phyloP scores from a whole-genome alignment of 331 rosid genomes.

The Stylosanthes scabra region DNA sequence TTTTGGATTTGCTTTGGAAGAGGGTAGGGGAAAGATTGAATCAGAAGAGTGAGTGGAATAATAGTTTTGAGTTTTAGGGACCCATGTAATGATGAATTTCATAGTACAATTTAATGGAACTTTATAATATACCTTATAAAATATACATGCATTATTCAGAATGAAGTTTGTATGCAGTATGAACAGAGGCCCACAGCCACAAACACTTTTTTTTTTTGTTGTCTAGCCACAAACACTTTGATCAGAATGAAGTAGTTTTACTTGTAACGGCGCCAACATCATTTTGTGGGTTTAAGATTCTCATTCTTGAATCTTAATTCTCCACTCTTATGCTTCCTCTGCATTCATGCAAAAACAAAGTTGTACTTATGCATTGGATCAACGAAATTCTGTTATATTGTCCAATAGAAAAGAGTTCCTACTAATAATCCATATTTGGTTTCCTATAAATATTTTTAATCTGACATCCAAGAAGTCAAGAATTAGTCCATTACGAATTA shows the following conservation, averaged over 20 bases:
- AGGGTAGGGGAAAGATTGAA: background rate
- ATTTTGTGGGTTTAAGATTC: constrained; percentile 13
- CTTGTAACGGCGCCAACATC: constrained; percentile 5
- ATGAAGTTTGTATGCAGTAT: too few relatives aligned
- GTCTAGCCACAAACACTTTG: background rate
- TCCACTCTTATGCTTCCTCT: background rate
- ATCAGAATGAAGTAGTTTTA: constrained; percentile 5
- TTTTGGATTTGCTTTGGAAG: background rate
- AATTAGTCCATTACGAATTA: too few relatives aligned
- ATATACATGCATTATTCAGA: background rate
- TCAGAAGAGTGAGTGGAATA: constrained; percentile 1
- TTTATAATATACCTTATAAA: background rate
- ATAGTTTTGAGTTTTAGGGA: constrained; percentile 25
- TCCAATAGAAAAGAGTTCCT: too few relatives aligned
- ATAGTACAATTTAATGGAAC: constrained; percentile 15
- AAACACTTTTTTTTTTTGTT: too few relatives aligned
- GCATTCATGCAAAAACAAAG: background rate
- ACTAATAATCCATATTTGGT: too few relatives aligned
- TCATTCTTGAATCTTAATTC: background rate
- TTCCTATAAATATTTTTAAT: too few relatives aligned
- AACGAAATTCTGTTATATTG: too few relatives aligned
- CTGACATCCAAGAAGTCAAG: too few relatives aligned
- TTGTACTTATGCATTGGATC: too few relatives aligned
- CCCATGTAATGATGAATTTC: constrained; percentile 21
- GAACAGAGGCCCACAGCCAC: background rate